Percentiles rank a stretch among this genome's conserved stretches.
These are phyloP conservation scores for Salix suchowensis DNA, from an alignment of 345 rosid genomes.

Conservation along the genomic window DNA sequence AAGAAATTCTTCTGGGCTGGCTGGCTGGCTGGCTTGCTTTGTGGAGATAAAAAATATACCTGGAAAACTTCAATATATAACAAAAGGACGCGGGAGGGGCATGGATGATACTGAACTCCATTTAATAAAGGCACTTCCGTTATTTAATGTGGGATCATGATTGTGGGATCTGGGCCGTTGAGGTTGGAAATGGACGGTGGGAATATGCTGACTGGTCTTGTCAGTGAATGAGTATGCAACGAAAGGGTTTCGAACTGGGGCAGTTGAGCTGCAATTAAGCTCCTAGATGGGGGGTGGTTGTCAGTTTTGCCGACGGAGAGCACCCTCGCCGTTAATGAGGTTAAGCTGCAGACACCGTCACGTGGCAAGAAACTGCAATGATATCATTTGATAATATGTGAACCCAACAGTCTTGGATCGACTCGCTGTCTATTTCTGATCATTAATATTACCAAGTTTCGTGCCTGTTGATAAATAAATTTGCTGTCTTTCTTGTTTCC, in stretches of 20 bases:
- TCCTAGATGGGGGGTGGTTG: neutral
- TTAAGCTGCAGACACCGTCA: neutral
- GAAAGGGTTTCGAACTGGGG: neutral
- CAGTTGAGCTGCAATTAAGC: constrained; percentile 12
- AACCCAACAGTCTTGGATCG: too few relatives aligned
- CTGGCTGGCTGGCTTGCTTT: neutral
- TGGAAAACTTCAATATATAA: neutral
- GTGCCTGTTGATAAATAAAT: too few relatives aligned
- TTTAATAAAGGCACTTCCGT: neutral
- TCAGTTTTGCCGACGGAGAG: neutral
- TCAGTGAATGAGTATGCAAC: neutral
- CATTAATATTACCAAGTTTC: too few relatives aligned
- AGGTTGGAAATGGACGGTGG: neutral
- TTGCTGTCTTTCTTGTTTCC: too few relatives aligned
- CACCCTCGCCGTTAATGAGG: neutral
- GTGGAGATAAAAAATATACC: neutral
- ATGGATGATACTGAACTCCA: neutral
- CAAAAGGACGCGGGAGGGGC: neutral
- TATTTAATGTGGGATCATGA: neutral
- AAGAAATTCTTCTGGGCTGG: neutral
- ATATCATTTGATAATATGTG: too few relatives aligned
- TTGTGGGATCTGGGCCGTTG: neutral
- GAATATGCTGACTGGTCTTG: neutral
- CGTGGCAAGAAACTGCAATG: neutral
- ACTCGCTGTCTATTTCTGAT: too few relatives aligned